Base-by-base conservation (phyloP, 116 monocot genomes). In the Posidonia oceanica region DNA sequence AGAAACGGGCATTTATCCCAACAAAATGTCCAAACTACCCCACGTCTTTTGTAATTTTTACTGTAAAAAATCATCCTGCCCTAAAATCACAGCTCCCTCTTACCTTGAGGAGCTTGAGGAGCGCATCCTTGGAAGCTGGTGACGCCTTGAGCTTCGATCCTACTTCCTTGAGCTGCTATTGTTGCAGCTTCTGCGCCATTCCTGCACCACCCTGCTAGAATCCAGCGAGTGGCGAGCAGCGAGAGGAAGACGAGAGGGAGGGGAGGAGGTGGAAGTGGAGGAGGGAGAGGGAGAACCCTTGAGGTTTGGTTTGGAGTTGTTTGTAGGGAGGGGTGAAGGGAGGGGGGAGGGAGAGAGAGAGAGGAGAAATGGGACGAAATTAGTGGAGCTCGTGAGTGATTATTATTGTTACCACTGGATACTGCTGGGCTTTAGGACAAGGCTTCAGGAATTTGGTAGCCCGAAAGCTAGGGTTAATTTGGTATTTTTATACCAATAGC, bases 71-170 rank as follows among this genome's bases (percentile, higher is more conserved):
- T n/a, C n/a, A n/a, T n/a, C n/a, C n/a, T n/a, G n/a, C n/a, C n/a
- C n/a, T n/a, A n/a, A n/a, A n/a, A n/a, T n/a, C n/a, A 29, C 16
- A 23, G 29, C 41, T 22, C 69, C 8, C 53, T 65, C 76, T 69
- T 44, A 92, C 97, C 85, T 97, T 83, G 5, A 97, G 71, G 67
- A 97, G 87, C 82, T 89, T 87, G 60, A 85, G 70, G 20, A 97
- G 82, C 16, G 74, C 89, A 52, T 97, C 97, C 23, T 92, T 92
- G n/a, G 89, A 85, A 36, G 85, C 80, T 18, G 89, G 89, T 44
- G 80, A 80, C 70, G 36, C 79, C 80, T 85, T 76, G 56, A 97
- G 79, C 85, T 89, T 92, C 58, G 71, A 81, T 61, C 97, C 97
- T 58, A 92, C 76, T 42, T 97, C 92, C 73, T 63, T 77, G 67